phyloP scores from a whole-genome alignment of 2,329 filamentous ascomycete genomes.

The Neofusicoccum kwambonambiense region DNA sequence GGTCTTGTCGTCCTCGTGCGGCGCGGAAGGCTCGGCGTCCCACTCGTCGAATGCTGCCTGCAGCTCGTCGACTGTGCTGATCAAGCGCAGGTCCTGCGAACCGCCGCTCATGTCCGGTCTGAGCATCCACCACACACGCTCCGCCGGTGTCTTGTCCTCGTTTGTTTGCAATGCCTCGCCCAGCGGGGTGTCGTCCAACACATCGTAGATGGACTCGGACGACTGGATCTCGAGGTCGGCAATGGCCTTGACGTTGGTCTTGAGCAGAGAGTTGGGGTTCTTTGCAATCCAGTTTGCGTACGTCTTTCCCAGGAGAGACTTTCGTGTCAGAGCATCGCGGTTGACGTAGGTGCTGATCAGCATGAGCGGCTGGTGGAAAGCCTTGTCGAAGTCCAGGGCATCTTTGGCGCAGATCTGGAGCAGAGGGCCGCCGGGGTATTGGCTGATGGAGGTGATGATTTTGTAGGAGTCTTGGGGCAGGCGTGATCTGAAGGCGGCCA shows the following conservation, averaged over 20 bases:
- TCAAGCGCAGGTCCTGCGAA: slow-evolving; percentile 87
- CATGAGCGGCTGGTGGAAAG: slow-evolving; percentile 61
- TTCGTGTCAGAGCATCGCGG: slow-evolving; percentile 91
- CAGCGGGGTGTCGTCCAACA: slow-evolving; percentile 82
- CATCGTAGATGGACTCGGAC: slow-evolving; percentile 92
- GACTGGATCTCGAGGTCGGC: slow-evolving; percentile 94
- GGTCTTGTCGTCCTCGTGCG: neutral
- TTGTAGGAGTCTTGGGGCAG: slow-evolving; percentile 58
- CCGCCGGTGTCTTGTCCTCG: slow-evolving; percentile 40
- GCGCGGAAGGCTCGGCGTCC: slow-evolving; percentile 70
- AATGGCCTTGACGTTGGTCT: slow-evolving; percentile 69
- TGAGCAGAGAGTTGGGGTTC: slow-evolving; percentile 68
- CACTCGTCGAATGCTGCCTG: slow-evolving; percentile 88
- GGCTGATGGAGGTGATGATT: slow-evolving; percentile 51
- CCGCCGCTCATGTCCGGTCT: slow-evolving; percentile 97
- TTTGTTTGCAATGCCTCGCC: slow-evolving; percentile 75
- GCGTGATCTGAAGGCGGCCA: slow-evolving; percentile 64
- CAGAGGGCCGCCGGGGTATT: slow-evolving; percentile 48
- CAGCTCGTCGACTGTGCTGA: slow-evolving; percentile 81
- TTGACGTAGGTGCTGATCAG: slow-evolving; percentile 90
- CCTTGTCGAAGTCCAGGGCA: slow-evolving; percentile 76
- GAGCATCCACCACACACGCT: slow-evolving; percentile 89
- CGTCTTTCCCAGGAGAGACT: slow-evolving; percentile 86
- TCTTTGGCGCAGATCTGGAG: slow-evolving; percentile 88
- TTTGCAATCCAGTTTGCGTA: slow-evolving; percentile 85